These are phyloP conservation scores for Plantago rigida DNA, from an alignment of 305 asterid genomes.

Conservation along the genomic window DNA sequence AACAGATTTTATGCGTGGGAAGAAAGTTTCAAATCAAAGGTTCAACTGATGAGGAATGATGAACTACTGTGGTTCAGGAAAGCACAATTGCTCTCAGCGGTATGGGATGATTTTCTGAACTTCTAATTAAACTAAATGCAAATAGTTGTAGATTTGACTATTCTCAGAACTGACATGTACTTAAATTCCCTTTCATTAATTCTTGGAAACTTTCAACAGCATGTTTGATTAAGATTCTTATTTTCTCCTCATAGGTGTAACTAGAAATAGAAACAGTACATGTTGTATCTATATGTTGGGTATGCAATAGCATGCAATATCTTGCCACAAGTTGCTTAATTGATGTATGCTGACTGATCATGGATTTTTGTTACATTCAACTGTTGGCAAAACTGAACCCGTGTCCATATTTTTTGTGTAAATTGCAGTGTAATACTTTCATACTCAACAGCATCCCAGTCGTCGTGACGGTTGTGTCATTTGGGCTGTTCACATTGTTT, in stretches of 20 bases:
- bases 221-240: too few species aligned
- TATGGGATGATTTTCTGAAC: constrained; percentile 30
- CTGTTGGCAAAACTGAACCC: constrained; percentile 18
- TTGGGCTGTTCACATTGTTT: constrained; percentile 68
- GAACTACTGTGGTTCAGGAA: constrained; percentile 74
- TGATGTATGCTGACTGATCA: constrained; percentile 4
- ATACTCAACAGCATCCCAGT: constrained; percentile 85
- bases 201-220: too few species aligned
- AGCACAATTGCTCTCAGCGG: constrained; percentile 75
- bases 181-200: too few species aligned
- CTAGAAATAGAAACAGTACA: not conserved
- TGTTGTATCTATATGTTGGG: too few species aligned
- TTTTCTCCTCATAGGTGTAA: too few species aligned
- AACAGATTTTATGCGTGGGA: constrained; percentile 86
- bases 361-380: constrained; percentile 8
- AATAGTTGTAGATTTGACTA: too few species aligned
- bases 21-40: constrained; percentile 64
- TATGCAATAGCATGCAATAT: not conserved
- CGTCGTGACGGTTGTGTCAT: constrained; percentile 70
- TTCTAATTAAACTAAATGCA: not conserved
- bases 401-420: constrained; percentile 21
- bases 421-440: constrained; percentile 72
- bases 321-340: constrained; percentile 14
- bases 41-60: constrained; percentile 56
- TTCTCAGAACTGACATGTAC: not conserved